phyloP scores from a whole-genome alignment of 805 yeast genomes.

The Kuraishia ogatae region DNA sequence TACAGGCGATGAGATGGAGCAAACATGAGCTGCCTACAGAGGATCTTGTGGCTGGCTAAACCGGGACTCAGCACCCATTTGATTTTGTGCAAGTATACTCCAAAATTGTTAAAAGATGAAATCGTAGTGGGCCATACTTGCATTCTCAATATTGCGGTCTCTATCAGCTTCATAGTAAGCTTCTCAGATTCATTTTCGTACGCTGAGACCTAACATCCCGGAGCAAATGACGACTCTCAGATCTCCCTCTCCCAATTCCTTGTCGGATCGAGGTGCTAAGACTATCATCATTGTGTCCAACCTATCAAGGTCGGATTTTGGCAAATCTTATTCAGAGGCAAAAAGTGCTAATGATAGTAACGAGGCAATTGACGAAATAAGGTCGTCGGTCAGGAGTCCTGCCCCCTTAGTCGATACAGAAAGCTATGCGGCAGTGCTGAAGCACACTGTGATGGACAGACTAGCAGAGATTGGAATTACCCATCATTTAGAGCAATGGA shows the following conservation, averaged over 20 bases:
- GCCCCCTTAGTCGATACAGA: not conserved
- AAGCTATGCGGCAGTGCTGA: not conserved
- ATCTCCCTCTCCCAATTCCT: not conserved
- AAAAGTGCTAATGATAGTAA: not conserved
- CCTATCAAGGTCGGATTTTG: not conserved
- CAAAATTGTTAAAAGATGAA: not conserved
- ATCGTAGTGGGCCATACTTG: not conserved
- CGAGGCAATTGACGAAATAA: not conserved
- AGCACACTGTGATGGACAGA: not conserved
- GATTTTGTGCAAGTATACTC: not conserved
- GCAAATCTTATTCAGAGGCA: not conserved
- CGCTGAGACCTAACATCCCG: too few species aligned
- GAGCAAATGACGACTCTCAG: not conserved
- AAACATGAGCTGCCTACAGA: not conserved
- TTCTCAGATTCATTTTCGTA: too few species aligned
- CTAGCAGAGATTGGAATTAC: not conserved
- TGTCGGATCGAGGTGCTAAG: not conserved
- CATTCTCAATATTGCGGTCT: not conserved
- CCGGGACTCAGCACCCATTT: too few species aligned
- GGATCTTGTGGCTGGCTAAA: too few species aligned
- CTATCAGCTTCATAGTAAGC: too few species aligned
- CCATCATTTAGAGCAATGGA: not conserved
- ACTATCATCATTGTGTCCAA: slow-evolving; percentile 3
- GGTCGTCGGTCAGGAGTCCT: not conserved
- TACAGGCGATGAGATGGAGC: not conserved